These are phyloP conservation scores for Puccinia coronata DNA, from an alignment of 1,284 basidiomycete species.

Conservation along the genomic window DNA sequence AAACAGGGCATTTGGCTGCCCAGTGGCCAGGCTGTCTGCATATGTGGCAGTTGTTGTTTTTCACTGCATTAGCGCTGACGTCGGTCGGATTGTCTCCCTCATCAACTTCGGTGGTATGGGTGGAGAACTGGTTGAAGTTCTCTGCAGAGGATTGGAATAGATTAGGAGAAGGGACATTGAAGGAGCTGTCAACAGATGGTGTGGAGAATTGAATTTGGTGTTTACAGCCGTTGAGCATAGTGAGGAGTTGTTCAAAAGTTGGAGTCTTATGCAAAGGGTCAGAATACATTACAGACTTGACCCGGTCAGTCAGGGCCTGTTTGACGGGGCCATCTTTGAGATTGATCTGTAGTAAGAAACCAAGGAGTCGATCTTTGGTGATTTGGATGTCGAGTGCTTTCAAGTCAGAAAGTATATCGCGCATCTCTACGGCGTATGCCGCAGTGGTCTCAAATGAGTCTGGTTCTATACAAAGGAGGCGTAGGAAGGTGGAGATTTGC, in stretches of 20 bases:
- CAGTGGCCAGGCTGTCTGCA: constrained; percentile 3
- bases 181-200: too few relatives aligned
- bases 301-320: neutral
- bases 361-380: neutral
- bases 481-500: neutral
- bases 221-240: neutral
- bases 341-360: neutral
- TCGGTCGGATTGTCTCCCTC: neutral
- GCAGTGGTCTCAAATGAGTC: neutral
- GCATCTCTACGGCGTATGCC: neutral
- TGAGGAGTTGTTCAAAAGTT: neutral
- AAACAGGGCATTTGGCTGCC: neutral
- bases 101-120: neutral
- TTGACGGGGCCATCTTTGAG: neutral
- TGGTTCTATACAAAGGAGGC: neutral
- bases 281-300: neutral
- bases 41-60: too few relatives aligned
- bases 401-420: neutral
- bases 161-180: neutral
- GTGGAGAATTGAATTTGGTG: neutral
- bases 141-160: neutral
- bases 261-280: neutral
- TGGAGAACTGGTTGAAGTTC: neutral
- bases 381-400: neutral
- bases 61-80: neutral